These are phyloP conservation scores for Ustilago tritici DNA, from an alignment of 1,284 basidiomycete genomes.

Conservation along the genomic window DNA sequence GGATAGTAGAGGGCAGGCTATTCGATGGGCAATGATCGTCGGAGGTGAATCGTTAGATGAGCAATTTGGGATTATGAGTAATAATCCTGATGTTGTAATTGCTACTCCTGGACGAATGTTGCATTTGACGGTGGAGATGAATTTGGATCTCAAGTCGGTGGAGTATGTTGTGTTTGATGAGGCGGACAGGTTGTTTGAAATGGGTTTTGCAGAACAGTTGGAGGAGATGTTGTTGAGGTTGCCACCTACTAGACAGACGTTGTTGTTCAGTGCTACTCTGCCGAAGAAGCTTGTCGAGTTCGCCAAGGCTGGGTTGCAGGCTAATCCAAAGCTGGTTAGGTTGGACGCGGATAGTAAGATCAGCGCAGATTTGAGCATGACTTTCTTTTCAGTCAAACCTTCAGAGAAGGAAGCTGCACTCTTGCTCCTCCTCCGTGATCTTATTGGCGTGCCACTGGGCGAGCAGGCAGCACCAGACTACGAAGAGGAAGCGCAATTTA, in stretches of 20 bases:
- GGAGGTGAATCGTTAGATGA: constrained; percentile 96
- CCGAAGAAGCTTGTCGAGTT: constrained; percentile 97
- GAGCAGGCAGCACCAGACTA: constrained; percentile 43
- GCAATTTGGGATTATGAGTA: constrained; percentile 94
- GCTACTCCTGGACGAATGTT: constrained; percentile 97
- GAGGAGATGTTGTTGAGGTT: constrained; percentile 90
- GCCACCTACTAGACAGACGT: constrained; percentile 86
- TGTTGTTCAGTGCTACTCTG: constrained; percentile 94
- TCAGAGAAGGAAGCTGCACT: constrained; percentile 94
- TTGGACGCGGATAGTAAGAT: constrained; percentile 96
- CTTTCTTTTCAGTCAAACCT: constrained; percentile 92
- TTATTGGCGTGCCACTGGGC: constrained; percentile 82
- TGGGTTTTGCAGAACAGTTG: constrained; percentile 93
- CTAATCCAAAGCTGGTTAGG: constrained; percentile 92
- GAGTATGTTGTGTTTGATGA: constrained; percentile 97
- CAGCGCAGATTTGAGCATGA: constrained; percentile 90
- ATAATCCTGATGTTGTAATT: constrained; percentile 78
- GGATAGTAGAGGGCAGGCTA: constrained; percentile 73
- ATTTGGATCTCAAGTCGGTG: constrained; percentile 86
- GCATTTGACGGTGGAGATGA: constrained; percentile 97
- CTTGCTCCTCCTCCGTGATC: constrained; percentile 83
- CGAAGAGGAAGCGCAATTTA: constrained; percentile 51
- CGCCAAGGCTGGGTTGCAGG: constrained; percentile 88
- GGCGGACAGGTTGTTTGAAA: constrained; percentile 95
- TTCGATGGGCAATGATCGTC: constrained; percentile 94